Percentiles rank a stretch among this genome's conserved stretches.
Conservation (phyloP, 305 asterid species). For the Fraxinus latifolia region DNA sequence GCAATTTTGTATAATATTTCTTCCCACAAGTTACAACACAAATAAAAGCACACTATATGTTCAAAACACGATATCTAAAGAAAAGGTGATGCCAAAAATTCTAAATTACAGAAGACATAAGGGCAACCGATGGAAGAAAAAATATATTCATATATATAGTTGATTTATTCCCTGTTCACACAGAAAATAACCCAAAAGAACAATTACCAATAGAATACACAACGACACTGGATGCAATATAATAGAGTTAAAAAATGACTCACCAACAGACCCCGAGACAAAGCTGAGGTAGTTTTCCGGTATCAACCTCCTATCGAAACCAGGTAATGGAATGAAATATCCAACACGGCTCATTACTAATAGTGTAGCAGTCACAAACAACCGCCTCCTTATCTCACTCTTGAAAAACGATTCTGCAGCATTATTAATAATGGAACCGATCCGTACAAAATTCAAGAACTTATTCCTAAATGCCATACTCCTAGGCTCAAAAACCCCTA, state of each 20-base stretch:
- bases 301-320: constrained; percentile 88
- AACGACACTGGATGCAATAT: not conserved
- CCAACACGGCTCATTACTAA: constrained; percentile 82
- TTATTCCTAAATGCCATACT: constrained; percentile 60
- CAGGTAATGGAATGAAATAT: constrained; percentile 92
- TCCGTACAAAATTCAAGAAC: constrained; percentile 56
- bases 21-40: not conserved
- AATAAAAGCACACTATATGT: not conserved
- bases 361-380: constrained; percentile 78
- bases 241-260: constrained; percentile 23
- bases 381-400: constrained; percentile 94
- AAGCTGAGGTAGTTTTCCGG: constrained; percentile 90
- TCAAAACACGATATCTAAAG: not conserved
- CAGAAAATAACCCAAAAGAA: not conserved
- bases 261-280: constrained; percentile 83
- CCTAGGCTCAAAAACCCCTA: constrained; percentile 30
- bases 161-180: constrained; percentile 2
- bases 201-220: not conserved
- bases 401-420: constrained; percentile 89
- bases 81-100: not conserved
- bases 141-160: not conserved
- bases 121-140: not conserved
- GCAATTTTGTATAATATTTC: not conserved
- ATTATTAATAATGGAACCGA: constrained; percentile 72
- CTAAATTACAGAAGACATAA: not conserved